These are phyloP conservation scores for Dalbergia cultrata DNA, from an alignment of 306 rosid species.

Conservation along the genomic window DNA sequence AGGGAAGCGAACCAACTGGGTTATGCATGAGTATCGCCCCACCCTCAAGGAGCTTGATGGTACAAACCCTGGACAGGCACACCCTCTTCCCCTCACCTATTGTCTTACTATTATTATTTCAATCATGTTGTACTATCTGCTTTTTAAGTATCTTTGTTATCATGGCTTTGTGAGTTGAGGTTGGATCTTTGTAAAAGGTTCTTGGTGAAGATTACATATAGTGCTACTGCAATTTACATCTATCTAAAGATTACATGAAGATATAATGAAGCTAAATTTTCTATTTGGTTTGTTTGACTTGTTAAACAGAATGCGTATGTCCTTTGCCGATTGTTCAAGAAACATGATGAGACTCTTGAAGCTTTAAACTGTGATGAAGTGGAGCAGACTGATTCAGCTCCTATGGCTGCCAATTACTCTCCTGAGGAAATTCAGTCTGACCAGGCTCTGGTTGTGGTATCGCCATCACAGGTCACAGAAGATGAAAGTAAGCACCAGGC, in stretches of 20 bases:
- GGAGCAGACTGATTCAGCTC: slow-evolving; percentile 62
- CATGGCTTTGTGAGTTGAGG: not conserved
- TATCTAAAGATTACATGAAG: not conserved
- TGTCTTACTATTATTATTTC: not conserved
- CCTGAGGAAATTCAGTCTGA: slow-evolving; percentile 65
- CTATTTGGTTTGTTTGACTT: slow-evolving; percentile 35
- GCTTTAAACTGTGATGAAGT: slow-evolving; percentile 61
- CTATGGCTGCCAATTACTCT: slow-evolving; percentile 57
- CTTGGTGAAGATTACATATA: not conserved
- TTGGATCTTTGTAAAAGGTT: slow-evolving; percentile 13
- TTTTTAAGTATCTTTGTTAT: slow-evolving; percentile 16
- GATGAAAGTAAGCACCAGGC: slow-evolving; percentile 52
- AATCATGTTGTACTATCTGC: not conserved
- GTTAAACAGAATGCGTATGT: slow-evolving; percentile 78
- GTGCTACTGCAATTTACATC: no score
- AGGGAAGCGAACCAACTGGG: slow-evolving; percentile 93
- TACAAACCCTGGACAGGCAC: slow-evolving; percentile 97
- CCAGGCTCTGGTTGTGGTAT: slow-evolving; percentile 50
- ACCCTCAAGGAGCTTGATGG: slow-evolving; percentile 90
- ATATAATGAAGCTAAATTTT: slow-evolving; percentile 9
- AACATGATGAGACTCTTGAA: slow-evolving; percentile 75
- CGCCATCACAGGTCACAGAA: slow-evolving; percentile 57
- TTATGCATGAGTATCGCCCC: slow-evolving; percentile 96
- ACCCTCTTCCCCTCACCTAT: slow-evolving; percentile 22
- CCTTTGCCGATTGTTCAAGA: slow-evolving; percentile 87